Evolutionary conservation across 345 rosid genomes (phyloP), one percentile per base, ranked within the genome.

Genomic region (Hirschfeldia incana): DNA sequence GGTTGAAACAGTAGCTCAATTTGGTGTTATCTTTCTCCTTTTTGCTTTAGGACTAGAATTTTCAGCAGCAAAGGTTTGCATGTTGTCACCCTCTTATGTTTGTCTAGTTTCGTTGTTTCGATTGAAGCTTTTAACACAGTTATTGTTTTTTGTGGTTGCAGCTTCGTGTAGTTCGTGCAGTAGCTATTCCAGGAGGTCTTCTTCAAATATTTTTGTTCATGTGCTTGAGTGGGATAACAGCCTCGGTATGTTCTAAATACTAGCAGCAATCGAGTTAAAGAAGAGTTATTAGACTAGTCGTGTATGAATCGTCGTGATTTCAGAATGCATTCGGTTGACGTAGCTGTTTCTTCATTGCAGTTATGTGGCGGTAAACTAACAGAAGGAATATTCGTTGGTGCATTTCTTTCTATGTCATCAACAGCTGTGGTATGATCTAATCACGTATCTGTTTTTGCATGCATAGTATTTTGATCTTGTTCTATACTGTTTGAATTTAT

Each of bases 1-100:
- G 97, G 97, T 94, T 65, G 98, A 92, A 88, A 94, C 98, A 8
- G 97, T 91, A 78, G 98, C 98, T 79, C 98, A 94, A 74, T 94
- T 94, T 84, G 98, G 98, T 82, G 98, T 94, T 69, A 89, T 94
- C 78, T 92, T 94, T 85, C 97, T 94, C 70, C 94, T 94, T 83
- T 94, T 94, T 84, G 98, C 97, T 17, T 81, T 92, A 78, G 97
- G 98, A 70, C 83, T 94, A 77, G 97, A 94, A 84, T 94, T 94
- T 82, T 92, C 98, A 8, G 82, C 91, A 12, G 68, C 93, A 42
- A 94, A 92, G 89, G 98, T 92, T 44, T 57, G 78, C 70, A 26
- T 68, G 12, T 32, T 79, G 80, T 21, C 53, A 64, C 26, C 30
- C 58, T 74, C 80, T 65, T 46, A n/a, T 65, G 74, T 61, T 30